A percentile compares a stretch with the other conserved stretches of the same genome.
These are phyloP conservation scores for Boletus sensibilis DNA, from an alignment of 768 basidiomycete species.

Conservation along the genomic window DNA sequence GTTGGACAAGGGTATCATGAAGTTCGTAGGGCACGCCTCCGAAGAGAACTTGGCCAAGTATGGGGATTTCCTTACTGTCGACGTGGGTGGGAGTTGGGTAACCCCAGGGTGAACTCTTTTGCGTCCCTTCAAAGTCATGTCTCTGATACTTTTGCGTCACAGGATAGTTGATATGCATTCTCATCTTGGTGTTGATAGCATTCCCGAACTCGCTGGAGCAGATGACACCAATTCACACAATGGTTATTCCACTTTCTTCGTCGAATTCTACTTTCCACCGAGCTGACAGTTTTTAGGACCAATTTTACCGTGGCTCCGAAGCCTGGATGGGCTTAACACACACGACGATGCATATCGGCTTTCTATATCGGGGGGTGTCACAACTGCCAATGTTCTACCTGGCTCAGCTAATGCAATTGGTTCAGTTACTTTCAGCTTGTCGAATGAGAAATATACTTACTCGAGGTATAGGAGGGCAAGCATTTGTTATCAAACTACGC, in stretches of 20 bases:
- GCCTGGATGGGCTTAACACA: conserved; percentile 82
- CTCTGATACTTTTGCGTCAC: conserved; percentile 30
- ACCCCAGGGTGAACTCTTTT: conserved; percentile 56
- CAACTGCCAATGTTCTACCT: conserved; percentile 78
- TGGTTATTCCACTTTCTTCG: conserved; percentile 26
- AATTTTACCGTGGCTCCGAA: conserved; percentile 75
- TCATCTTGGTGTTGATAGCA: conserved; percentile 70
- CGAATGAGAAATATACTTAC: conserved; percentile 8
- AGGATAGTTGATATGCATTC: conserved; percentile 71
- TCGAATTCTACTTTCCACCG: not conserved
- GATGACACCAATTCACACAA: conserved; percentile 63
- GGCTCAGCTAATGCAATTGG: conserved; percentile 77
- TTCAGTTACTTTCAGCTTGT: conserved; percentile 30
- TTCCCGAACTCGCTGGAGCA: conserved; percentile 52
- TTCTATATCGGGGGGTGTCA: conserved; percentile 85
- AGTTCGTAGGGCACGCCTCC: conserved; percentile 43
- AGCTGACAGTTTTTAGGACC: conserved; percentile 38
- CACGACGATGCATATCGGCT: conserved; percentile 75
- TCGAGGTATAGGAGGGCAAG: conserved; percentile 67
- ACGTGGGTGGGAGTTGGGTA: conserved; percentile 66
- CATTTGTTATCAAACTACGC: conserved; percentile 83
- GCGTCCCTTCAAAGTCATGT: conserved; percentile 28
- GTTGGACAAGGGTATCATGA: conserved; percentile 40
- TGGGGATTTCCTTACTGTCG: conserved; percentile 50
- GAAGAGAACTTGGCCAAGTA: conserved; percentile 32